These are phyloP conservation scores for Psilocybe tampanensis DNA, from an alignment of 768 basidiomycete genomes.

Conservation along the genomic window DNA sequence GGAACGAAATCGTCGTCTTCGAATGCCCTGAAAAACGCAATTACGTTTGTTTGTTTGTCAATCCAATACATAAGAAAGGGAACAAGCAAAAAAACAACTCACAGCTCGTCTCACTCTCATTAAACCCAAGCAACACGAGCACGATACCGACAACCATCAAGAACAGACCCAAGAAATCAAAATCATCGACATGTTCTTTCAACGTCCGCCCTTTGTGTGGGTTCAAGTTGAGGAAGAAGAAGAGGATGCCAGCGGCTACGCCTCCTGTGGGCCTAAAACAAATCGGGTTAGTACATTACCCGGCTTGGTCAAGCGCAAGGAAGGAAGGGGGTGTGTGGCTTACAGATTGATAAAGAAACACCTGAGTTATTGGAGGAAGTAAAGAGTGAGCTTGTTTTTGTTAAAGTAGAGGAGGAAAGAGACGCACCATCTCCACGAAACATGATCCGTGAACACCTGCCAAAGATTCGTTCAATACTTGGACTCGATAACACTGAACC, in stretches of 20 bases:
- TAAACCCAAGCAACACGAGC: constrained; percentile 71
- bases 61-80: background rate
- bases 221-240: constrained; percentile 80
- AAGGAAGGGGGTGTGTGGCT: constrained; percentile 15
- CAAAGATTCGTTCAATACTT: constrained; percentile 2
- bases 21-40: constrained; percentile 49
- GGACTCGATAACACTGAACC: no score
- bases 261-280: constrained; percentile 69
- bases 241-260: constrained; percentile 59
- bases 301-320: background rate
- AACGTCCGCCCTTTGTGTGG: constrained; percentile 64
- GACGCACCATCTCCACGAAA: constrained; percentile 75
- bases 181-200: constrained; percentile 58
- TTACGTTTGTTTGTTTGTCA: no score
- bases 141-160: constrained; percentile 69
- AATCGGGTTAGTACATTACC: constrained; percentile 5
- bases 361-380: constrained; percentile 33
- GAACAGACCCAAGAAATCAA: constrained; percentile 71
- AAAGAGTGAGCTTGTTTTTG: constrained; percentile 4
- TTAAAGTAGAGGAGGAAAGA: background rate
- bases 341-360: constrained; percentile 81
- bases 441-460: constrained; percentile 72
- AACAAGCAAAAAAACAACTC: constrained; percentile 23
- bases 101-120: constrained; percentile 71
- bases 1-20: constrained; percentile 59